These are phyloP conservation scores for Calonectria henricotiae DNA, from an alignment of 2,329 filamentous ascomycete genomes.

Conservation along the genomic window DNA sequence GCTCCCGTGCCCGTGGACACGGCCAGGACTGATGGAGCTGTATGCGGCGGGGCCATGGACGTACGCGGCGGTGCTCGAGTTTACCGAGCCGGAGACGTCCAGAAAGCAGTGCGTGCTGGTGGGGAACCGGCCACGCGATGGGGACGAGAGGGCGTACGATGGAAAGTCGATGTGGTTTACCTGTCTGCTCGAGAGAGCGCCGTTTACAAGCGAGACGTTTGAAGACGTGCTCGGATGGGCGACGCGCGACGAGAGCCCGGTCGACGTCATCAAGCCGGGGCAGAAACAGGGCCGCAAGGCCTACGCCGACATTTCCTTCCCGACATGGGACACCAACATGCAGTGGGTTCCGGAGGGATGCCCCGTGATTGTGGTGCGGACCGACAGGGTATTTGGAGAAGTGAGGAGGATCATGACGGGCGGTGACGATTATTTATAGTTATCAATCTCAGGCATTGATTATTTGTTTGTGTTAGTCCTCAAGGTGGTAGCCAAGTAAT, in stretches of 20 bases:
- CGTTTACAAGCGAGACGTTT: constrained; percentile 20
- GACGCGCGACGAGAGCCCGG: not conserved
- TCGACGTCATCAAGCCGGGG: not conserved
- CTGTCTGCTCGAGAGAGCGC: constrained; percentile 13
- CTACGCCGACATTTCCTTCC: constrained; percentile 30
- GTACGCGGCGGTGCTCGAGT: constrained; percentile 29
- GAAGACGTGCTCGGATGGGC: constrained; percentile 24
- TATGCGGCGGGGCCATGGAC: not conserved
- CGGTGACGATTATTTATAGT: not conserved
- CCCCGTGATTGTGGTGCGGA: constrained; percentile 29
- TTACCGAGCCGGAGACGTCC: constrained; percentile 23
- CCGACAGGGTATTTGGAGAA: constrained; percentile 25
- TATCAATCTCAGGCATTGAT: not conserved
- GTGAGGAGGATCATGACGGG: not conserved
- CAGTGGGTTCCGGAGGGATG: constrained; percentile 33
- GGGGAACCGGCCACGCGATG: constrained; percentile 17
- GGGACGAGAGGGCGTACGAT: constrained; percentile 2
- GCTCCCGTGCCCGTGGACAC: constrained; percentile 33
- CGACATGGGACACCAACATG: constrained; percentile 21
- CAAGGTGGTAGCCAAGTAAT: too few species aligned
- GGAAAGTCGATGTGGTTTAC: constrained; percentile 26
- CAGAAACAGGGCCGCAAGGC: constrained; percentile 2
- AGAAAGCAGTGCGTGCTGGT: constrained; percentile 27
- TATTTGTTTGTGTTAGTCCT: too few species aligned
- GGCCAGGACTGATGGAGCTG: constrained; percentile 32